These are phyloP conservation scores for Lachnellula occidentalis DNA, from an alignment of 2,329 filamentous ascomycete species.

Conservation along the genomic window DNA sequence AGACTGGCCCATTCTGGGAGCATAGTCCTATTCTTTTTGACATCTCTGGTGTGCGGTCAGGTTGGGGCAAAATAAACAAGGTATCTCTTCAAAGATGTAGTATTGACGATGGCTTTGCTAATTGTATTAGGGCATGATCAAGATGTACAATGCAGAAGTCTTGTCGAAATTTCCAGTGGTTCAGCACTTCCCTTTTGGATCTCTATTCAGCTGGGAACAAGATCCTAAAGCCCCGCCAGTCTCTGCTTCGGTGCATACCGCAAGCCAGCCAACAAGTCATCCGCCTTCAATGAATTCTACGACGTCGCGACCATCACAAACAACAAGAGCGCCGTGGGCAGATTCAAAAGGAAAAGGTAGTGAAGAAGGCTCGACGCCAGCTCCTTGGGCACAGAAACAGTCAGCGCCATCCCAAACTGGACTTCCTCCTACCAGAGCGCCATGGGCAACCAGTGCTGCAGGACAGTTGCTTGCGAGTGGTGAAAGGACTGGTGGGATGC, in stretches of 20 bases:
- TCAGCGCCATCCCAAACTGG: conserved; percentile 21
- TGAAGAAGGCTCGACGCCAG: conserved; percentile 13
- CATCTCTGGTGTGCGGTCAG: conserved; percentile 81
- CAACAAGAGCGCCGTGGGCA: conserved; percentile 27
- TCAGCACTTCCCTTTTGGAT: conserved; percentile 88
- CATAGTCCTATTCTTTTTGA: conserved; percentile 94
- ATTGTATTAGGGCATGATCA: conserved; percentile 77
- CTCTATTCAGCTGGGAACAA: conserved; percentile 69
- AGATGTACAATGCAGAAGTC: conserved; percentile 98
- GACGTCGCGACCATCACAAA: conserved; percentile 18
- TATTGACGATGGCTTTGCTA: conserved; percentile 2
- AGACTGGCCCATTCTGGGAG: conserved; percentile 93
- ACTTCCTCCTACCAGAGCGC: conserved; percentile 28
- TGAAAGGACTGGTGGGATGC: neutral
- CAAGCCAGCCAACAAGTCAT: conserved; percentile 43
- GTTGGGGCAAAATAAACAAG: conserved; percentile 99
- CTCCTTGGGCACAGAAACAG: conserved; percentile 24
- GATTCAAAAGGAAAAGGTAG: conserved; percentile 3
- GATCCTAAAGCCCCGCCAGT: conserved; percentile 55
- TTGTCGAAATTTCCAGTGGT: conserved; percentile 95
- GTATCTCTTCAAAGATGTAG: conserved; percentile 31
- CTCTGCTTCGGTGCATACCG: conserved; percentile 49
- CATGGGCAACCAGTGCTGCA: conserved; percentile 4
- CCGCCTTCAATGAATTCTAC: conserved; percentile 10
- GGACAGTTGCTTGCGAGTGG: neutral